Base-by-base conservation (phyloP, 2,329 filamentous ascomycete species). In the Aspergillus sp. region DNA sequence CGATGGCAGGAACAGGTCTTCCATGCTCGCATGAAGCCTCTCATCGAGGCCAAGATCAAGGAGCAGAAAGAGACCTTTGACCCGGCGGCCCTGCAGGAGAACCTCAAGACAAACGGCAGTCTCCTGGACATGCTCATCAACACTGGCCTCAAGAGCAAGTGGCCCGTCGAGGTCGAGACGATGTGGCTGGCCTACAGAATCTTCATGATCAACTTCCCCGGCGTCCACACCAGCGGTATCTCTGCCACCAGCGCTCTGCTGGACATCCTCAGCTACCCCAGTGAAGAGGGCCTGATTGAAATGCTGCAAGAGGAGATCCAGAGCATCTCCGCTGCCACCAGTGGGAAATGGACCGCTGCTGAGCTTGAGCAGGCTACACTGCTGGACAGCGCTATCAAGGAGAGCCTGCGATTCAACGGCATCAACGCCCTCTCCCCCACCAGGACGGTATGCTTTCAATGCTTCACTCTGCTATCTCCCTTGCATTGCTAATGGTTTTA, bases 121-220 rank as follows among this genome's bases (percentile, higher is more conserved):
- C 56, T 61, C 9, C 52, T 61, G n/a, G 59, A 61, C 31, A 15
- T 61, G 48, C 59, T 61, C 21, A 53, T 61, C 19, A 53, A 50
- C 19, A 21, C 56, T 6, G 59, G 59, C 7, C 48, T 61, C 2
- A 56, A 56, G 21, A 61, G 59, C 52, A 61, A 61, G 35, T 61
- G 59, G 59, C 56, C 59, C 12, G 56, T 61, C 11, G 59, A 61
- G 40, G 33, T 43, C 19, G 56, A 57, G 0, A 56, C 59, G 4
- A 61, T 61, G 59, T 61, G 59, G 59, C 35, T 61, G 15, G 56
- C 59, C 6, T 61, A 61, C 27, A 27, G 59, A 12, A 50, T 61
- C 43, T 61, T 61, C 44, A 61, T 61, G 59, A 56, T 61, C 39
- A 61, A 61, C 49, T 61, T 61, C 40, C 56, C 59, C 39, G 59